phyloP scores from a whole-genome alignment of 2,329 filamentous ascomycete species.

The Seiridium unicorne region DNA sequence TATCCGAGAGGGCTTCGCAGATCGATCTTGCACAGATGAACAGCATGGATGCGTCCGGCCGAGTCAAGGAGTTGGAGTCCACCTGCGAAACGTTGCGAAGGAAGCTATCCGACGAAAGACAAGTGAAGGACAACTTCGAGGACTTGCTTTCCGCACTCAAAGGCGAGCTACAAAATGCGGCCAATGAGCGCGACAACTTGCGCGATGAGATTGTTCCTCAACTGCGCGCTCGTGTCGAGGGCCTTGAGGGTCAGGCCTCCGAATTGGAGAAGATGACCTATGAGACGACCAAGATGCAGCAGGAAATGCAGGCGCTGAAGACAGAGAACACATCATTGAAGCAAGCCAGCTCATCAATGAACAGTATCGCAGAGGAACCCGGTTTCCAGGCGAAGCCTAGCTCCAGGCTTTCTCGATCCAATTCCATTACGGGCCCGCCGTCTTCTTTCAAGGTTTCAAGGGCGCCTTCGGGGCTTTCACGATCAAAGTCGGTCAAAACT shows the following conservation, averaged over 20 bases:
- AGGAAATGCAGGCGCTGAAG: conserved; percentile 73
- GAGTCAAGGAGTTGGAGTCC: conserved; percentile 75
- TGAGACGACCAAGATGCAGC: conserved; percentile 81
- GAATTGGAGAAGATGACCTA: conserved; percentile 74
- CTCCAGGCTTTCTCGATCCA: conserved; percentile 39
- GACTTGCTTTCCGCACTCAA: conserved; percentile 83
- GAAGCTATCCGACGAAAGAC: conserved; percentile 78
- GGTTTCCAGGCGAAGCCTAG: conserved; percentile 19
- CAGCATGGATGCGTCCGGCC: conserved; percentile 53
- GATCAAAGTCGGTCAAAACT: conserved; percentile 59
- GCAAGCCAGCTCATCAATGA: conserved; percentile 26
- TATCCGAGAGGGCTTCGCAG: conserved; percentile 76
- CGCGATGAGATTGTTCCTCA: conserved; percentile 85
- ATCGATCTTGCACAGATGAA: conserved; percentile 54
- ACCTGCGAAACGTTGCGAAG: conserved; percentile 81
- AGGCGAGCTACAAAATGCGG: conserved; percentile 75
- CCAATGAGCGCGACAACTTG: conserved; percentile 88
- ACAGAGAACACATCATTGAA: conserved; percentile 62
- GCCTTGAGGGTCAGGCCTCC: conserved; percentile 71
- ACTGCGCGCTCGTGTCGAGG: conserved; percentile 72
- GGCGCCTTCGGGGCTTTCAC: conserved; percentile 43
- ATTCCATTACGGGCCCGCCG: conserved; percentile 33
- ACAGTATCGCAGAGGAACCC: conserved; percentile 32
- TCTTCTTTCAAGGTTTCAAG: conserved; percentile 22
- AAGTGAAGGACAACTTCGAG: conserved; percentile 90